phyloP scores from a whole-genome alignment of 306 rosid species.

The Purshia tridentata region DNA sequence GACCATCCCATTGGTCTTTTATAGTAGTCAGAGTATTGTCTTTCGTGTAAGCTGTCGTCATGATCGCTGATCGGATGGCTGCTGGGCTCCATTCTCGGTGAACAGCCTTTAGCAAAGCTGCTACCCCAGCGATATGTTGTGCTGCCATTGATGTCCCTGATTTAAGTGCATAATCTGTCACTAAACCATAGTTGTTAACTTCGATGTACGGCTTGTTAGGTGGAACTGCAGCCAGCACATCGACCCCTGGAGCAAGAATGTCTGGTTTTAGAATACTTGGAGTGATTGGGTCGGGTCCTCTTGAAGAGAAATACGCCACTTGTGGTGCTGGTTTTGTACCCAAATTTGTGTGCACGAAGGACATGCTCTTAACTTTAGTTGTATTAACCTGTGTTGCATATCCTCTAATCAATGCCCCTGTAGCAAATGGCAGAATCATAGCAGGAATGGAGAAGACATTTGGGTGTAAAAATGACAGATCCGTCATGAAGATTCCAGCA shows the following conservation, averaged over 20 bases:
- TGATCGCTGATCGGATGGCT: slow-evolving; percentile 18
- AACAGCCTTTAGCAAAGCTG: slow-evolving; percentile 3
- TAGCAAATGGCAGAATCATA: neutral
- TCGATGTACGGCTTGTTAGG: neutral
- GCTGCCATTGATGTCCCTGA: slow-evolving; percentile 17
- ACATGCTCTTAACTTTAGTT: neutral
- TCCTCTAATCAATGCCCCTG: slow-evolving; percentile 2
- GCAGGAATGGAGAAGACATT: slow-evolving; percentile 7
- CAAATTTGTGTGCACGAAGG: neutral
- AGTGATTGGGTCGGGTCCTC: slow-evolving; percentile 7
- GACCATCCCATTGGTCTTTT: neutral
- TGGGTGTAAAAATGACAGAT: neutral
- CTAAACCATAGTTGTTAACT: neutral
- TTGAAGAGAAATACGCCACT: slow-evolving; percentile 14
- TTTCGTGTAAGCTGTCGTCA: slow-evolving; percentile 10
- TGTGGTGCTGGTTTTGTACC: slow-evolving; percentile 15
- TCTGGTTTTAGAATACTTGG: slow-evolving; percentile 19
- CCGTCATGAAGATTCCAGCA: slow-evolving; percentile 10
- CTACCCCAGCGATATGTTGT: slow-evolving; percentile 12
- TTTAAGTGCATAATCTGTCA: neutral
- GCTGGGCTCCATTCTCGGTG: slow-evolving; percentile 22
- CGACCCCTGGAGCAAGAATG: slow-evolving; percentile 14
- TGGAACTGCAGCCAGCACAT: neutral
- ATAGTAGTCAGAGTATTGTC: slow-evolving; percentile 7
- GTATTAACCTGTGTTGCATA: neutral